A percentile compares a stretch with the other conserved stretches of the same genome.
These are phyloP conservation scores for Mangifera indica DNA, from an alignment of 345 rosid genomes.

Conservation along the genomic window DNA sequence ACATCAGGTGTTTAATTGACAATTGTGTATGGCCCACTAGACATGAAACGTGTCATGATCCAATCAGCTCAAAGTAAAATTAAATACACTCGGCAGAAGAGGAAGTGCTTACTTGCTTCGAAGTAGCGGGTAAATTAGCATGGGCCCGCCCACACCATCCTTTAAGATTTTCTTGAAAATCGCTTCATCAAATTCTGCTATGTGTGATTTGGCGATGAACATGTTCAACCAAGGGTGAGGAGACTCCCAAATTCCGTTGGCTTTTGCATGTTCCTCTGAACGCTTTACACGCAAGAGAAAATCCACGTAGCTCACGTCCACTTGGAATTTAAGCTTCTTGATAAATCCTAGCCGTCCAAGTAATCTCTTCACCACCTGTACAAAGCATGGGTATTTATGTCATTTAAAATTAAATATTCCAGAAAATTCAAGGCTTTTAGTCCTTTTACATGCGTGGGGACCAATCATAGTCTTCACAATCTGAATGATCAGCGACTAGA, in stretches of 20 bases:
- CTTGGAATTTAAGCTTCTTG: slow-evolving; percentile 51
- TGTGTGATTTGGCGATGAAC: slow-evolving; percentile 60
- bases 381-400: slow-evolving; percentile 31
- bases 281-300: slow-evolving; percentile 72
- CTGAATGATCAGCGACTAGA: slow-evolving; percentile 28
- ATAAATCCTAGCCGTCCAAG: slow-evolving; percentile 55
- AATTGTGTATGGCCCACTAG: background rate
- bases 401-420: too few relatives aligned
- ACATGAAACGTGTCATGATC: slow-evolving; percentile 14
- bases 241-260: slow-evolving; percentile 70
- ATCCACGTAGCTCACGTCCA: slow-evolving; percentile 61
- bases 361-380: slow-evolving; percentile 47
- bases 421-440: slow-evolving; percentile 55
- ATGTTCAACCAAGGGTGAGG: slow-evolving; percentile 98
- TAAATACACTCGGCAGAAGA: slow-evolving; percentile 31
- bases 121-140: slow-evolving; percentile 79
- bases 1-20: background rate
- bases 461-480: slow-evolving; percentile 35
- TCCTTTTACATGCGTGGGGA: slow-evolving; percentile 52
- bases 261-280: slow-evolving; percentile 55
- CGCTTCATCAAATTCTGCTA: slow-evolving; percentile 58
- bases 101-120: slow-evolving; percentile 66
- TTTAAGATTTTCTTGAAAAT: slow-evolving; percentile 64
- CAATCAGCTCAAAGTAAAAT: slow-evolving; percentile 13
- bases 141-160: slow-evolving; percentile 85